phyloP scores from a whole-genome alignment of 1,284 basidiomycete species.

The Polyporus tsugae region DNA sequence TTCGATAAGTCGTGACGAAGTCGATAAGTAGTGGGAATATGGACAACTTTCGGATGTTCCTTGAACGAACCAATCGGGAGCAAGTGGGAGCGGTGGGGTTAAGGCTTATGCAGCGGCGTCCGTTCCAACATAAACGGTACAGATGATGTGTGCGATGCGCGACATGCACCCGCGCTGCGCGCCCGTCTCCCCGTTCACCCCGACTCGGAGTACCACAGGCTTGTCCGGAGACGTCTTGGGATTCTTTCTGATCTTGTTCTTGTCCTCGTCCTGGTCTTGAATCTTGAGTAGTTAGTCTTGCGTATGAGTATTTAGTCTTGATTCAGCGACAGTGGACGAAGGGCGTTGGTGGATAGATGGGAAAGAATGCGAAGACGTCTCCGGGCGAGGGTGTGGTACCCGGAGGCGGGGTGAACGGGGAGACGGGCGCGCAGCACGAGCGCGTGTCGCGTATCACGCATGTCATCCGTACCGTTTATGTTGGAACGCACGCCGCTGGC shows the following conservation, averaged over 20 bases:
- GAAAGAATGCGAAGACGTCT: neutral
- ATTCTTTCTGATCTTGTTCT: slow-evolving; percentile 5
- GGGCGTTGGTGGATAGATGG: neutral
- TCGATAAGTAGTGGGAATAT: neutral
- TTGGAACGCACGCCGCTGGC: neutral
- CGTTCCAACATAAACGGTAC: neutral
- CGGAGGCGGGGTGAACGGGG: slow-evolving; percentile 1
- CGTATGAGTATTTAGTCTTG: neutral
- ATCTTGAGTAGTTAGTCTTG: neutral
- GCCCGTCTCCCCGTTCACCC: neutral
- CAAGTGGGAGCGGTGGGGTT: neutral
- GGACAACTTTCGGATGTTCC: neutral
- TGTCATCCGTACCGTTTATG: neutral
- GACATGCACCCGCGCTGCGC: slow-evolving; percentile 3
- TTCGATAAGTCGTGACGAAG: neutral
- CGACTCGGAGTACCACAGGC: neutral
- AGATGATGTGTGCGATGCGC: neutral
- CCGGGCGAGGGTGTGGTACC: slow-evolving; percentile 1
- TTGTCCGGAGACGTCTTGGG: neutral
- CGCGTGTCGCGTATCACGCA: slow-evolving; percentile 3
- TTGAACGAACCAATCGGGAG: neutral
- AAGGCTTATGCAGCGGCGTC: slow-evolving; percentile 2
- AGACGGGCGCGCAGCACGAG: slow-evolving; percentile 2
- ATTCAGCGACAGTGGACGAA: neutral
- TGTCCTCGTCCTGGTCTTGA: slow-evolving; percentile 7